Base-by-base conservation (phyloP, 2,329 filamentous ascomycete species). In the Pestalotiopsis sp. region DNA sequence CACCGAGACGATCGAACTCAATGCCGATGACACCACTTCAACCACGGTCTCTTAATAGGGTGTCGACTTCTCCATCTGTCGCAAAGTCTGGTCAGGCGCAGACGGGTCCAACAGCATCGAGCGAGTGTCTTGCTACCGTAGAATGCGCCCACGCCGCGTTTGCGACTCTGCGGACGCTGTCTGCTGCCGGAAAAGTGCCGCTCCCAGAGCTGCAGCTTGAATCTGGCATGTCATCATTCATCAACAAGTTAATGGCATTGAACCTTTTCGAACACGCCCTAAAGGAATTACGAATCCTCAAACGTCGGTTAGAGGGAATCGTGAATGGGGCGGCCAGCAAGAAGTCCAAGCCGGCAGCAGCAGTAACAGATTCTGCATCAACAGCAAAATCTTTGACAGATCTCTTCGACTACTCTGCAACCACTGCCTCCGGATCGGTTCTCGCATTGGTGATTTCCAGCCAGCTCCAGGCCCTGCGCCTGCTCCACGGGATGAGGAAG, bases 141-240 rank as follows among this genome's bases (percentile, higher is more conserved):
- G 92, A 94, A 80, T 94, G 92, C 74, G 87, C 90, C 6, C 86
- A 91, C 11, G 78, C 88, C 36, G 91, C 91, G 1, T 93, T 95
- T 74, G 81, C 86, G 6, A 90, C 88, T 64, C 81, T 95, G 52
- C 85, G 91, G 64, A 83, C 85, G 36, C 75, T 89, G 27, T 87
- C 92, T 65, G 82, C 86, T 31, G 81, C 86, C 1, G 80, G 86
- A 5, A 83, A 85, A 9, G 80, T 89, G 11, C 80, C 85, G 11
- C 81, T 90, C n/a, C 85, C 89, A 1, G 85, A 87, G 59, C 81
- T 92, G 52, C 92, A 95, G 75, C 79, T 95, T 4, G 93, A 95
- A 76, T 90, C 85, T 69, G 93, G 92, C 67, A 92, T 93, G 85
- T 87, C 91, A 17, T 89, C 90, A 0, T 84, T 95, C 66, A 80